A percentile compares a stretch with the other conserved stretches of the same genome.
These are phyloP conservation scores for Teratosphaeria nubilosa DNA, from an alignment of 2,329 filamentous ascomycete genomes.

Conservation along the genomic window DNA sequence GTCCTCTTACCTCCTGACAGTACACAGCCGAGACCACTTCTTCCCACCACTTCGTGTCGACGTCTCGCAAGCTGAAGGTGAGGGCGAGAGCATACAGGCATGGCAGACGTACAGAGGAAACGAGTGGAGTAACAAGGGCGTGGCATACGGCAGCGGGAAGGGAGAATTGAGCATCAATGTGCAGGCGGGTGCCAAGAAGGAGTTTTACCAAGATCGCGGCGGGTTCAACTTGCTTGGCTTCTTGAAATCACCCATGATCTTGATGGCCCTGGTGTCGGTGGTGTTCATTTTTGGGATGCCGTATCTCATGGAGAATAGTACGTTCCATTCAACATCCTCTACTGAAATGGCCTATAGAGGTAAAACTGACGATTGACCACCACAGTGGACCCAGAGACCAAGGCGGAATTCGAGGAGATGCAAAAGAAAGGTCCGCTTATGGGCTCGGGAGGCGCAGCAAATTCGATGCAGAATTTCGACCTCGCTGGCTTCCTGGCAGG, in stretches of 20 bases:
- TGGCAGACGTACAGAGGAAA: slow-evolving; percentile 86
- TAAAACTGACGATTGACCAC: background rate
- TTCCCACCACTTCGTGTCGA: slow-evolving; percentile 79
- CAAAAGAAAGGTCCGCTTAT: slow-evolving; percentile 63
- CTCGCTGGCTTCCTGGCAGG: slow-evolving; percentile 60
- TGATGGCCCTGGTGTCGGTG: slow-evolving; percentile 77
- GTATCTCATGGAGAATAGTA: slow-evolving; percentile 91
- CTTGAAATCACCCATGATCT: slow-evolving; percentile 92
- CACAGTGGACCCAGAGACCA: slow-evolving; percentile 91
- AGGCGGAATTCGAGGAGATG: slow-evolving; percentile 83
- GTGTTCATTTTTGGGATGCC: slow-evolving; percentile 85
- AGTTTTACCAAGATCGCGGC: slow-evolving; percentile 65
- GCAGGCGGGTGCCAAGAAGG: slow-evolving; percentile 52
- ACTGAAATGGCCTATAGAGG: background rate
- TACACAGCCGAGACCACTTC: slow-evolving; percentile 62
- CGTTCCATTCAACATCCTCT: slow-evolving; percentile 29
- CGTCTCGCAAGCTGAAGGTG: slow-evolving; percentile 37
- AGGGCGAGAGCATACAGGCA: slow-evolving; percentile 44
- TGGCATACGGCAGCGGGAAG: slow-evolving; percentile 39
- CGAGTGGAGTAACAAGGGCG: slow-evolving; percentile 80
- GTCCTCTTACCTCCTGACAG: slow-evolving; percentile 71
- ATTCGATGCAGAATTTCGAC: slow-evolving; percentile 53
- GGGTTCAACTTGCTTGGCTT: slow-evolving; percentile 60
- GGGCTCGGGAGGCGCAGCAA: slow-evolving; percentile 33
- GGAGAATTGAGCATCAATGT: slow-evolving; percentile 49